A percentile compares a stretch with the other conserved stretches of the same genome.
Evolutionary conservation across 2,329 filamentous ascomycete genomes (phyloP).

Genomic region (Penicillium decumbens): DNA sequence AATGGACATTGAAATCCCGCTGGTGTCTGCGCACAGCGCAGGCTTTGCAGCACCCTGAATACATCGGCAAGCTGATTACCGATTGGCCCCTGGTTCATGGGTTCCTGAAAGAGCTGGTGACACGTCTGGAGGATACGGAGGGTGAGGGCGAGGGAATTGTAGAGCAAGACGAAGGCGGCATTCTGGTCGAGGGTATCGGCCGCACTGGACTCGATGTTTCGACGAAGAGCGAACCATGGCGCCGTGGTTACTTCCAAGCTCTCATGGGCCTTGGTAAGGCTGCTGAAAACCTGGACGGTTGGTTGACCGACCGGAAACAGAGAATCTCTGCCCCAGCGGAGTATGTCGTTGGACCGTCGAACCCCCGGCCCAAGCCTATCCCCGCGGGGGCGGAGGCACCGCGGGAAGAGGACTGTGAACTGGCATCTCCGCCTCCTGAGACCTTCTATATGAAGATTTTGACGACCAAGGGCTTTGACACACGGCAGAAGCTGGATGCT

Average conservation of each 20-base stretch:
- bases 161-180: conserved; percentile 51
- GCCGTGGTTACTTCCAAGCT: conserved; percentile 76
- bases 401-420: conserved; percentile 68
- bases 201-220: conserved; percentile 63
- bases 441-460: conserved; percentile 76
- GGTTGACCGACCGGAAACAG: conserved; percentile 65
- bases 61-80: conserved; percentile 50
- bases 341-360: conserved; percentile 75
- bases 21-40: conserved; percentile 63
- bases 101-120: conserved; percentile 57
- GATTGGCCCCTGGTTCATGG: conserved; percentile 67
- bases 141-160: conserved; percentile 64
- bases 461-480: conserved; percentile 71
- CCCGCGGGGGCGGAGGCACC: conserved; percentile 61
- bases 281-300: conserved; percentile 76
- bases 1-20: conserved; percentile 71
- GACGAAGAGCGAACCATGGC: conserved; percentile 75
- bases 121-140: conserved; percentile 63
- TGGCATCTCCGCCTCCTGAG: conserved; percentile 66
- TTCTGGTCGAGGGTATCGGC: conserved; percentile 53
- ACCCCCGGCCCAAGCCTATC: conserved; percentile 71
- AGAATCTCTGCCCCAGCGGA: conserved; percentile 65
- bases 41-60: conserved; percentile 54
- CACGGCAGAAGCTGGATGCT: conserved; percentile 74
- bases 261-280: conserved; percentile 72